A percentile compares a stretch with the other conserved stretches of the same genome.
Evolutionary conservation across 2,329 filamentous ascomycete genomes (phyloP).

Genomic region (Claviceps sp.): DNA sequence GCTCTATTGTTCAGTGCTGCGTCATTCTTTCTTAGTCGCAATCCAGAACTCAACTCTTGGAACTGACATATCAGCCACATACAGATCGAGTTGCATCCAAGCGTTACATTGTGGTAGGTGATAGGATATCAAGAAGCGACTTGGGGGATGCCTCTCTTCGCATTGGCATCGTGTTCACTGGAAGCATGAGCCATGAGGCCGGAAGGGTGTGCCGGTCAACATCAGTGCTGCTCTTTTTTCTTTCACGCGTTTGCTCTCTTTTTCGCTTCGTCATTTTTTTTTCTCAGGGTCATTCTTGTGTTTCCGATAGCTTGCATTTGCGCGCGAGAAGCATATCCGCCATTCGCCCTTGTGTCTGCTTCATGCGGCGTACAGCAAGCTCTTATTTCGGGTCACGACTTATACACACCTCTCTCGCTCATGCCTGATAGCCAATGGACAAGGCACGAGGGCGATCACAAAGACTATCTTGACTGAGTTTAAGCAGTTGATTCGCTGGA

Average conservation of each 20-base stretch:
- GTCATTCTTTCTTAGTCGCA: background rate
- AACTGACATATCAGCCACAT: background rate
- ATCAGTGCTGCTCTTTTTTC: background rate
- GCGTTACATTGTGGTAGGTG: background rate
- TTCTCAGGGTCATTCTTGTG: background rate
- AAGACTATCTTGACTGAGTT: background rate
- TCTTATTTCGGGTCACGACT: background rate
- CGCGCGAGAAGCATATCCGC: background rate
- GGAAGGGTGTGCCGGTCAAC: background rate
- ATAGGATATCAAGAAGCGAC: background rate
- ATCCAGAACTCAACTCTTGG: background rate
- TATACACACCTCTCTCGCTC: background rate
- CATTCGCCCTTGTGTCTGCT: background rate
- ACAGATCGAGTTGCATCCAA: background rate
- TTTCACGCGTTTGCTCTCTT: background rate
- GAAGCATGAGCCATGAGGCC: no score
- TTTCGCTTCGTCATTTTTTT: background rate
- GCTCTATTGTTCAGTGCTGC: background rate
- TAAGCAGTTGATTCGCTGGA: background rate
- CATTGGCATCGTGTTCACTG: background rate
- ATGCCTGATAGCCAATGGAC: background rate
- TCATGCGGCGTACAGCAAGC: background rate
- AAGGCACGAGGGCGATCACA: background rate
- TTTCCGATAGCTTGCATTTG: background rate
- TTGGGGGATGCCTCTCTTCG: background rate